Percentiles rank a stretch among this genome's conserved stretches.
phyloP scores from a whole-genome alignment of 352 stramenopile species.

The Pythium angustatum region DNA sequence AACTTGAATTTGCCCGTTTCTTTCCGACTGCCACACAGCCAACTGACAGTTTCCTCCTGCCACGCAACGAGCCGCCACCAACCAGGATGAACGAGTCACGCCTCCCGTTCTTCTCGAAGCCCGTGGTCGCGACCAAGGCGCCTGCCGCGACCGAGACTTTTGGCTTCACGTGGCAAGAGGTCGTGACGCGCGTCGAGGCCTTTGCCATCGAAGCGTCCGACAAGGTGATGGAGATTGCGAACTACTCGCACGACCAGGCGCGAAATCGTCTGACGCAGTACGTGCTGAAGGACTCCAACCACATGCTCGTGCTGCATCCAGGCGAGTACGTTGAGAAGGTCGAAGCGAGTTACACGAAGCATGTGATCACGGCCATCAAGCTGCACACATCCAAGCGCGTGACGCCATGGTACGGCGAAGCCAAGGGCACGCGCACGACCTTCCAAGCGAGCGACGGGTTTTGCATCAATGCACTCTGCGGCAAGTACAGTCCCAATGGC shows the following conservation, averaged over 20 bases:
- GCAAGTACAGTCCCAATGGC: not conserved
- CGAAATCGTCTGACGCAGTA: not conserved
- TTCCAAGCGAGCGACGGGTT: not conserved
- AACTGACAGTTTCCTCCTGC: no score
- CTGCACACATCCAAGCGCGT: conserved; percentile 18
- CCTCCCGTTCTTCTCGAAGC: conserved; percentile 3
- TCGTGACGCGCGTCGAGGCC: conserved; percentile 10
- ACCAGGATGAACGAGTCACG: not conserved
- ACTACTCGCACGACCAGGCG: conserved; percentile 3
- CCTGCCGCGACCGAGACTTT: not conserved
- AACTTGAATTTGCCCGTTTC: no score
- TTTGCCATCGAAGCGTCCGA: not conserved
- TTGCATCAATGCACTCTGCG: conserved; percentile 13
- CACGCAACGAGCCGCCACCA: not conserved
- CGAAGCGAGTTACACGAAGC: not conserved
- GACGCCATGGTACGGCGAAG: conserved; percentile 3
- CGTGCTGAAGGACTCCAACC: no score
- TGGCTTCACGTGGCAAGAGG: conserved; percentile 7
- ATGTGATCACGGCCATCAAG: not conserved
- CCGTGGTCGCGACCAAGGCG: conserved; percentile 7
- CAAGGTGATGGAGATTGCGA: not conserved
- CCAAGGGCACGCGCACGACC: not conserved
- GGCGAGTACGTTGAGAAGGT: conserved; percentile 13
- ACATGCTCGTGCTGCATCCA: conserved; percentile 4
- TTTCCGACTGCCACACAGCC: no score